phyloP scores from a whole-genome alignment of 2,329 filamentous ascomycete genomes.

The Pestalotiopsis sp. region DNA sequence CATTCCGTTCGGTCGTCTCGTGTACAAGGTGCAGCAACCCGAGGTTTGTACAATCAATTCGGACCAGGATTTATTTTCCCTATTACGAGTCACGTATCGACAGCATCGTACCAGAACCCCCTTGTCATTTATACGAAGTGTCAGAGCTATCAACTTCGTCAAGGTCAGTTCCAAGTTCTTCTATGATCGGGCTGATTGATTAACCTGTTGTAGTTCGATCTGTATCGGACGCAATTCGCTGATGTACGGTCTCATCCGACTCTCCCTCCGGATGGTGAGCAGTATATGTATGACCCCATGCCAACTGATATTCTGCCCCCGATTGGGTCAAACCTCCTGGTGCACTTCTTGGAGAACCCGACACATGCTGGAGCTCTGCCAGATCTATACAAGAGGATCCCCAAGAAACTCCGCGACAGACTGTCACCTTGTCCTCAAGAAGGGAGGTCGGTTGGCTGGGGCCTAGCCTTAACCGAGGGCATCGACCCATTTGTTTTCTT shows the following conservation, averaged over 20 bases:
- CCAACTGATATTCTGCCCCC: constrained; percentile 26
- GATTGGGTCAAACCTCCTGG: constrained; percentile 27
- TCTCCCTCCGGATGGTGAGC: constrained; percentile 14
- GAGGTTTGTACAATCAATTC: constrained; percentile 24
- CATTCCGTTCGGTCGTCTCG: constrained; percentile 19
- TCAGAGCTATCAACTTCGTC: constrained; percentile 18
- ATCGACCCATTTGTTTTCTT: constrained; percentile 25
- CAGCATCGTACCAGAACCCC: neutral
- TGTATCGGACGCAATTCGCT: constrained; percentile 17
- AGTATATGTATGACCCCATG: constrained; percentile 28
- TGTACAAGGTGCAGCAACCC: constrained; percentile 18
- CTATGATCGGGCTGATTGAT: neutral
- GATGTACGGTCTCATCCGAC: constrained; percentile 18
- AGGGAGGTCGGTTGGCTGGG: constrained; percentile 29
- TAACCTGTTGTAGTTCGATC: constrained; percentile 18
- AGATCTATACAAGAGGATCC: constrained; percentile 24
- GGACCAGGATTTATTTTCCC: constrained; percentile 23
- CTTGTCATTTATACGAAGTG: constrained; percentile 13
- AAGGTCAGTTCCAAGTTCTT: neutral
- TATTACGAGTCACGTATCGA: constrained; percentile 16
- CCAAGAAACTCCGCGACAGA: constrained; percentile 27
- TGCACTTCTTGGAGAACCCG: constrained; percentile 30
- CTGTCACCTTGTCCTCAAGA: constrained; percentile 23
- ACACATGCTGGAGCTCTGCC: constrained; percentile 23
- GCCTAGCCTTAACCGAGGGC: constrained; percentile 28